Conservation (phyloP, 2,329 filamentous ascomycete species). For the Fusarium praegraminearum region DNA sequence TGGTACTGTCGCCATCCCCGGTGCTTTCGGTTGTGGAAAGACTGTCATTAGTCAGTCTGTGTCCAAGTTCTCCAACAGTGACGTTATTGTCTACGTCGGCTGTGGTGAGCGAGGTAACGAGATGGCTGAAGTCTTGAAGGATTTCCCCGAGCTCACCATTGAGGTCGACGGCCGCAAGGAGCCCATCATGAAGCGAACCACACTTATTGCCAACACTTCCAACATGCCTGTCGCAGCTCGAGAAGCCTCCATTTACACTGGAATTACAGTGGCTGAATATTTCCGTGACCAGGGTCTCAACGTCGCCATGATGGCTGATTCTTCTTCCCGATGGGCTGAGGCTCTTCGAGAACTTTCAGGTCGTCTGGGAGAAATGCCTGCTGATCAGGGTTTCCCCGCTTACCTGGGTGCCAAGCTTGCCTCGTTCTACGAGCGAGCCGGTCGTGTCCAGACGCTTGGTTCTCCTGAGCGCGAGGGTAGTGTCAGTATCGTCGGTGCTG, state of each 20-base stretch:
- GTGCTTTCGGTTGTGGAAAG: constrained; percentile 98
- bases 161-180: constrained; percentile 94
- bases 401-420: constrained; percentile 97
- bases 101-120: constrained; percentile 94
- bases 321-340: constrained; percentile 97
- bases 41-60: constrained; percentile 99
- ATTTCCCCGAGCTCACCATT: constrained; percentile 98
- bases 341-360: constrained; percentile 98
- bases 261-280: constrained; percentile 93
- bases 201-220: constrained; percentile 97
- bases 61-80: constrained; percentile 99
- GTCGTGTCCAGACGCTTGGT: constrained; percentile 85
- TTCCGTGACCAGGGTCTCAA: constrained; percentile 97
- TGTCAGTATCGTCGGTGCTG: constrained; percentile 97
- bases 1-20: constrained; percentile 97
- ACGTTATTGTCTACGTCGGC: constrained; percentile 98
- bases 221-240: constrained; percentile 99
- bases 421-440: constrained; percentile 99
- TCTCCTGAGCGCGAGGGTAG: constrained; percentile 90
- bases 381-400: constrained; percentile 98
- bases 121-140: constrained; percentile 99
- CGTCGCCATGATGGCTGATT: constrained; percentile 99
- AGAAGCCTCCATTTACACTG: constrained; percentile 99
- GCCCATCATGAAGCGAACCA: constrained; percentile 99
- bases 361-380: constrained; percentile 99